A percentile compares a stretch with the other conserved stretches of the same genome.
These are phyloP conservation scores for Tetrapisispora iriomotensis DNA, from an alignment of 805 yeast genomes.

Conservation along the genomic window DNA sequence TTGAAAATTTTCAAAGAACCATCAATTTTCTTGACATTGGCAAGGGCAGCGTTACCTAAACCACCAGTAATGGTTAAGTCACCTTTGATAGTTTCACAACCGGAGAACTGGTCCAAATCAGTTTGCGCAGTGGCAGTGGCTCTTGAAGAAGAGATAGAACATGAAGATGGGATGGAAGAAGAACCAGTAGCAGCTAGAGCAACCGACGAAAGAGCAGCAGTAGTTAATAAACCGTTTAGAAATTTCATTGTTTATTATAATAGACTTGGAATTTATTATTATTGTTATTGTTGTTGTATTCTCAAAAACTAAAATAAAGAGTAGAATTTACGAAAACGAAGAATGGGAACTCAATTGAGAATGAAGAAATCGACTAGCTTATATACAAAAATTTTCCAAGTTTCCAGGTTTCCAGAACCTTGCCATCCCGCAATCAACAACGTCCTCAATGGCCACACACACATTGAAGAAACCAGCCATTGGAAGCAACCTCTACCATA, in stretches of 20 bases:
- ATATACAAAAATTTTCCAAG: too few relatives aligned
- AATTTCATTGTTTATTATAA: slow-evolving; percentile 1
- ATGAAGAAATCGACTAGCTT: too few relatives aligned
- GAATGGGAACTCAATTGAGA: too few relatives aligned
- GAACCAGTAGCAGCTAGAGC: slow-evolving; percentile 7
- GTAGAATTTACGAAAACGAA: too few relatives aligned
- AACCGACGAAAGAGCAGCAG: slow-evolving; percentile 1
- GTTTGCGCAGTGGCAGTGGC: slow-evolving; percentile 71
- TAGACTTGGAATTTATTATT: not conserved
- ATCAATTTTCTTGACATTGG: slow-evolving; percentile 64
- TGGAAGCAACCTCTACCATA: too few relatives aligned
- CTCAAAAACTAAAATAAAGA: too few relatives aligned
- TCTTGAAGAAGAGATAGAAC: slow-evolving; percentile 46
- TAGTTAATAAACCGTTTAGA: not conserved
- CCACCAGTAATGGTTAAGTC: slow-evolving; percentile 61
- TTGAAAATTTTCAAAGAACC: slow-evolving; percentile 66
- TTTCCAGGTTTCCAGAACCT: too few relatives aligned
- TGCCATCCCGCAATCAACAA: too few relatives aligned
- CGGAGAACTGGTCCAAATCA: slow-evolving; percentile 61
- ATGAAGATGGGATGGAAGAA: slow-evolving; percentile 42
- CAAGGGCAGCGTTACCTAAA: slow-evolving; percentile 54
- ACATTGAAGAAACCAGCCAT: too few relatives aligned
- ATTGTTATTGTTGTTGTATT: not conserved
- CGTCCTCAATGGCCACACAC: too few relatives aligned
- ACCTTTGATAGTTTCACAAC: slow-evolving; percentile 77